phyloP scores from a whole-genome alignment of 2,329 filamentous ascomycete genomes.

The Metarhizium rileyi region DNA sequence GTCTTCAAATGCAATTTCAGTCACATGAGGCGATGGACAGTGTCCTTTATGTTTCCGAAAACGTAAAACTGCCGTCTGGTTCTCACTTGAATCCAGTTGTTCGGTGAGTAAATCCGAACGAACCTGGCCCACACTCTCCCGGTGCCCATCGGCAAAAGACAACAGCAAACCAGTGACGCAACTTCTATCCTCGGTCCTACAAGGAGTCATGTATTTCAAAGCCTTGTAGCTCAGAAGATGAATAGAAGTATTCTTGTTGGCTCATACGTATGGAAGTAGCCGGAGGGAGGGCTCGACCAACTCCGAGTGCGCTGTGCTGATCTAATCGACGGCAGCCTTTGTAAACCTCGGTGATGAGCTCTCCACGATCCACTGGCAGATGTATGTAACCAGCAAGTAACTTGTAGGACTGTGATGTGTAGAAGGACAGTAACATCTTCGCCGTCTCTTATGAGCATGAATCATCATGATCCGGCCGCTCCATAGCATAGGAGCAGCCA shows the following conservation, averaged over 20 bases:
- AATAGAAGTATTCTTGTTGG: background rate
- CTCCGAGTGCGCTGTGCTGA: background rate
- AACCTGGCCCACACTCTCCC: conserved; percentile 1
- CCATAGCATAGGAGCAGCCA: background rate
- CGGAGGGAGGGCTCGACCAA: background rate
- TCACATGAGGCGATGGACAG: background rate
- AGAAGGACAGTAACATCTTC: background rate
- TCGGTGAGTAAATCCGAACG: background rate
- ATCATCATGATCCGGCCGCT: background rate
- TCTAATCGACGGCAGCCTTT: background rate
- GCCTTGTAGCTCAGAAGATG: background rate
- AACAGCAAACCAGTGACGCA: background rate
- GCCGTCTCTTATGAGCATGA: background rate
- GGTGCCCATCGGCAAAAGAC: background rate
- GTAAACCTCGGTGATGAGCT: background rate
- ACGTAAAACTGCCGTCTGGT: background rate
- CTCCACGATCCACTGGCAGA: background rate
- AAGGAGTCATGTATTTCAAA: background rate
- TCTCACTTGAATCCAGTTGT: background rate
- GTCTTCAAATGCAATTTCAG: background rate
- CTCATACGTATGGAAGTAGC: background rate
- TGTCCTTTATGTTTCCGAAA: background rate
- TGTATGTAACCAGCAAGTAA: background rate
- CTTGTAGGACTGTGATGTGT: background rate
- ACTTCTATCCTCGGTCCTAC: background rate